Percentiles rank a stretch among this genome's conserved stretches.
Conservation (phyloP, 495 filamentous ascomycete species). For the Barbatosphaeria neglecta region DNA sequence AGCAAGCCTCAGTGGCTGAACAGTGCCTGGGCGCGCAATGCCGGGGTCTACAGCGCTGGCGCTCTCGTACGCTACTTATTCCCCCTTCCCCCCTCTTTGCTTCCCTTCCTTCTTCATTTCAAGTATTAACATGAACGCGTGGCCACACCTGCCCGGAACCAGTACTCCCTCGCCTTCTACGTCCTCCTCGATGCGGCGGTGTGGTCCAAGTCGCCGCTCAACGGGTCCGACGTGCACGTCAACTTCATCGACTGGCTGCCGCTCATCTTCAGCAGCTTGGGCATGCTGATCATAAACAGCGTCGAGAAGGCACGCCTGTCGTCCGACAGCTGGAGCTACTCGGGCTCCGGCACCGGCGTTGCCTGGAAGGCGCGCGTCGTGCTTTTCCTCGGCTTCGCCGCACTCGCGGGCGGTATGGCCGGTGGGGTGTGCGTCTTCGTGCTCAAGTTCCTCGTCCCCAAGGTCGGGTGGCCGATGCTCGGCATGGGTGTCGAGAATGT, state of each 20-base stretch:
- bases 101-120: neutral
- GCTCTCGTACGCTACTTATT: conserved; percentile 55
- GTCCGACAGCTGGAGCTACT: conserved; percentile 76
- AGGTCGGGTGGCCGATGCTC: conserved; percentile 69
- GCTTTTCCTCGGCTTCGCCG: conserved; percentile 88
- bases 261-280: conserved; percentile 81
- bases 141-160: neutral
- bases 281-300: conserved; percentile 98
- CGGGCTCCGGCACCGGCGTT: conserved; percentile 57
- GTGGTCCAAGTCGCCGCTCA: conserved; percentile 69
- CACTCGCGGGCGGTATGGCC: conserved; percentile 87
- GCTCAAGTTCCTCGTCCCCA: conserved; percentile 76
- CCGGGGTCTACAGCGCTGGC: conserved; percentile 77
- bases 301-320: conserved; percentile 87
- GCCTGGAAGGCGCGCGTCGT: conserved; percentile 96
- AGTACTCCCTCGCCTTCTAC: conserved; percentile 98
- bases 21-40: conserved; percentile 65
- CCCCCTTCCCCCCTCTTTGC: neutral
- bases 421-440: conserved; percentile 84
- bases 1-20: conserved; percentile 82
- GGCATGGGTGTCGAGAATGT: conserved; percentile 93
- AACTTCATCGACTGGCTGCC: conserved; percentile 98
- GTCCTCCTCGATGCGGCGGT: conserved; percentile 84
- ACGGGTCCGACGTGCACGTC: conserved; percentile 75
- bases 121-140: neutral